Percentiles rank a stretch among this genome's conserved stretches.
Conservation (phyloP, 1,284 basidiomycete genomes). For the Fomitopsis palustris region DNA sequence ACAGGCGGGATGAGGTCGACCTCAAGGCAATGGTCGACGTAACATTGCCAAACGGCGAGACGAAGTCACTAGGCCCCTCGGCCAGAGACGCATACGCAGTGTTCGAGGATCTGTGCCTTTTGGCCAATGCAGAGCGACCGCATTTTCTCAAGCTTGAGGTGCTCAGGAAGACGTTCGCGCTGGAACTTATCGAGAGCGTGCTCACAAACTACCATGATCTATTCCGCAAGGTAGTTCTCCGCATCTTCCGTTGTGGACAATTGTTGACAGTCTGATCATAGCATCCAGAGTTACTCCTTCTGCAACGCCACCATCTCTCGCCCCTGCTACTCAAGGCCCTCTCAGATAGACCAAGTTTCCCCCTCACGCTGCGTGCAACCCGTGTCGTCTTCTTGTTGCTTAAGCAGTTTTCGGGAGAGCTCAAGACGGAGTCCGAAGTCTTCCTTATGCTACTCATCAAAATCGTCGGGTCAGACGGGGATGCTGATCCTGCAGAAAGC, state of each 20-base stretch:
- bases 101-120: constrained; percentile 86
- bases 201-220: constrained; percentile 91
- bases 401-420: constrained; percentile 85
- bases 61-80: constrained; percentile 68
- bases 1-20: constrained; percentile 42
- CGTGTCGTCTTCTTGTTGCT: constrained; percentile 91
- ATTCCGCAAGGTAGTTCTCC: constrained; percentile 67
- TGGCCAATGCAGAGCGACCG: constrained; percentile 82
- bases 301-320: constrained; percentile 86
- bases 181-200: constrained; percentile 96
- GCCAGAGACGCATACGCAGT: constrained; percentile 86
- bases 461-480: constrained; percentile 69
- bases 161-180: constrained; percentile 89
- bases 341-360: constrained; percentile 84
- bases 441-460: constrained; percentile 82
- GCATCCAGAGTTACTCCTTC: constrained; percentile 81
- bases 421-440: constrained; percentile 79
- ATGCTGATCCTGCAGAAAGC: constrained; percentile 22
- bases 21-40: constrained; percentile 38
- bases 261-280: constrained; percentile 24
- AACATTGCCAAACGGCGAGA: constrained; percentile 60
- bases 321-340: constrained; percentile 85
- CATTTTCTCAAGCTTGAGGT: constrained; percentile 82
- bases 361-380: constrained; percentile 85
- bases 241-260: constrained; percentile 11